Conservation (phyloP, 768 basidiomycete genomes). For the Phaeotremella fagi region DNA sequence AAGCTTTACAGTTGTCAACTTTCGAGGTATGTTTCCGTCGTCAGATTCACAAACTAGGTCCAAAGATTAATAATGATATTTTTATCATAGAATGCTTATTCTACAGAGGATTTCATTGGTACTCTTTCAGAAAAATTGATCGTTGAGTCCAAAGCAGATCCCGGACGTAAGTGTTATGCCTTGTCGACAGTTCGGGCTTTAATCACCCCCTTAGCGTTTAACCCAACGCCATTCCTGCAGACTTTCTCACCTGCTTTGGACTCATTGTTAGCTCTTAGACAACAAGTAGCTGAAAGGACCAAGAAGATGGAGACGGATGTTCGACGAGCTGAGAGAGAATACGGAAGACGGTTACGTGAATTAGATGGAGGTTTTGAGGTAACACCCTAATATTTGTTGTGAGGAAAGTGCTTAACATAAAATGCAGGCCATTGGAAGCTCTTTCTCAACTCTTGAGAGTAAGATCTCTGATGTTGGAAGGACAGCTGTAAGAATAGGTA, state of each 20-base stretch:
- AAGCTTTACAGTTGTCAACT: constrained; percentile 50
- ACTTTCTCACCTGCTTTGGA: constrained; percentile 91
- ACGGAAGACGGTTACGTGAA: constrained; percentile 89
- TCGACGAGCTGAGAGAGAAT: constrained; percentile 80
- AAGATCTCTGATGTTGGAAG: constrained; percentile 89
- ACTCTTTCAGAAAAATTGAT: constrained; percentile 84
- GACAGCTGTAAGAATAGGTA: constrained; percentile 89
- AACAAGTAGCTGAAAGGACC: constrained; percentile 83
- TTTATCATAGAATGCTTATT: constrained; percentile 46
- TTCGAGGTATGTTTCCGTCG: constrained; percentile 48
- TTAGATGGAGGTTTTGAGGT: constrained; percentile 92
- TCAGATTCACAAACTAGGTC: no score
- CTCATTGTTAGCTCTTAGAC: constrained; percentile 75
- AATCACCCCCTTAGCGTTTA: constrained; percentile 61
- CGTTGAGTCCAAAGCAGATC: constrained; percentile 70
- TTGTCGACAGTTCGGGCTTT: neutral
- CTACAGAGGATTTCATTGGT: constrained; percentile 82
- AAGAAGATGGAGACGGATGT: constrained; percentile 91
- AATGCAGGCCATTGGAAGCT: constrained; percentile 71
- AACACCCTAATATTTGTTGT: constrained; percentile 24
- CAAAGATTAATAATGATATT: neutral
- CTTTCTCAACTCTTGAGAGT: constrained; percentile 82
- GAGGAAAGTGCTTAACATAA: neutral
- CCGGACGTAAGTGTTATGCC: constrained; percentile 62
- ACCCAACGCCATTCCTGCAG: constrained; percentile 84